A percentile compares a stretch with the other conserved stretches of the same genome.
Evolutionary conservation across 1,284 basidiomycete species (phyloP).

Genomic region (Boletus mariae): DNA sequence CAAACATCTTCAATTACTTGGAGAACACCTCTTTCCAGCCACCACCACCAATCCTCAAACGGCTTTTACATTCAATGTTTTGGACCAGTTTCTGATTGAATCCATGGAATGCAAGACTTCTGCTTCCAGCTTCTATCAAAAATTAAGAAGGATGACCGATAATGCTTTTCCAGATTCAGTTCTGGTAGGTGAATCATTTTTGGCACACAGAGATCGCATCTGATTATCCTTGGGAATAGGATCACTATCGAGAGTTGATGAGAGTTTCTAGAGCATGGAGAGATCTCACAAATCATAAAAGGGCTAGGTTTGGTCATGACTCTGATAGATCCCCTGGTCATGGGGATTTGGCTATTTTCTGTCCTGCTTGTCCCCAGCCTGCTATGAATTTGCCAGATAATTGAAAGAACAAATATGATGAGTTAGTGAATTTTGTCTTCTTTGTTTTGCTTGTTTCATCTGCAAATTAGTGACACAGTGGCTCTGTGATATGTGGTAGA

Average conservation of each 20-base stretch:
- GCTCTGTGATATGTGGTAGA: conserved; percentile 9
- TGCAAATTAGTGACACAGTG: background rate
- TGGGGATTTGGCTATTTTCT: conserved; percentile 4
- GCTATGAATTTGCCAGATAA: conserved; percentile 6
- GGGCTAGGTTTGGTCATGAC: conserved; percentile 4
- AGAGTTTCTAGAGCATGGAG: conserved; percentile 5
- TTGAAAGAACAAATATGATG: background rate
- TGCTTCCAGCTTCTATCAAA: background rate
- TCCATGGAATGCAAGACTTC: background rate
- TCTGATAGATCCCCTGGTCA: background rate
- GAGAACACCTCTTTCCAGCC: background rate
- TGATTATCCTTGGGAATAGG: background rate
- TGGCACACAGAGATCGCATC: too few species aligned
- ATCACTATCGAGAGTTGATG: conserved; percentile 14
- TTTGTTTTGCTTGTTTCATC: background rate
- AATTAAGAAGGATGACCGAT: background rate
- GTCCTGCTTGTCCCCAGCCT: conserved; percentile 11
- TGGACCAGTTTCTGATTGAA: background rate
- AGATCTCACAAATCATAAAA: conserved; percentile 8
- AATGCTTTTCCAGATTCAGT: background rate
- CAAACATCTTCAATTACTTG: background rate
- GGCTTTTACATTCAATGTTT: background rate
- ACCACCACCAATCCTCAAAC: background rate
- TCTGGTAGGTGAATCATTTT: too few species aligned
- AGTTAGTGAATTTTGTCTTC: background rate